Evolutionary conservation across 495 filamentous ascomycete species (phyloP).

Genomic region (Jackrogersella minutella): DNA sequence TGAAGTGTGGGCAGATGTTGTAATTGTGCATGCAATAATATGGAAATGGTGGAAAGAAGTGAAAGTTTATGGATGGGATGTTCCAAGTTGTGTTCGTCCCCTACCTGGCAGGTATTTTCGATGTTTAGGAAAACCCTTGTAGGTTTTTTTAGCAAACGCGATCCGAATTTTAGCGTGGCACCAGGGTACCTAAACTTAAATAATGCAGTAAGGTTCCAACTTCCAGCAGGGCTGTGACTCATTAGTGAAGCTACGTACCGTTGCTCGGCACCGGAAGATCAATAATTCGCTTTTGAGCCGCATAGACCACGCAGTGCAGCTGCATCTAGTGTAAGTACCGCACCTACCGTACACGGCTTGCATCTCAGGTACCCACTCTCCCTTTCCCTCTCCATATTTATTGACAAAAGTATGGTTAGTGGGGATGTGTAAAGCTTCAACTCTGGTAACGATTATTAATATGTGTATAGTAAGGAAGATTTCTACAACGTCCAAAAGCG

Average conservation of each 20-base stretch:
- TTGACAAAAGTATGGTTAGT: neutral
- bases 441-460: too few species aligned
- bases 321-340: too few species aligned
- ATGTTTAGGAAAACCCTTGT: conserved; percentile 18
- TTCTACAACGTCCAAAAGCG: too few species aligned
- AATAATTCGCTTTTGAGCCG: conserved; percentile 15
- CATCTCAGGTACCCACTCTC: neutral
- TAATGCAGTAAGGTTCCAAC: neutral
- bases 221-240: neutral
- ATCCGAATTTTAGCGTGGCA: conserved; percentile 28
- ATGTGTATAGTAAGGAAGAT: too few species aligned
- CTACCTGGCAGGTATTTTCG: neutral
- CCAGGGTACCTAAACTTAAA: conserved; percentile 23
- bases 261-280: neutral
- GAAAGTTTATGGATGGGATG: neutral
- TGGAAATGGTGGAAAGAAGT: neutral
- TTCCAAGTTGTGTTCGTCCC: too few species aligned
- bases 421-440: too few species aligned
- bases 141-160: conserved; percentile 25
- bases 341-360: too few species aligned
- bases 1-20: too few species aligned
- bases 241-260: neutral
- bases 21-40: neutral
- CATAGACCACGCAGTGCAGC: too few species aligned
- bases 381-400: neutral